These are phyloP conservation scores for Podaxis sp. DNA, from an alignment of 768 basidiomycete genomes.

Conservation along the genomic window DNA sequence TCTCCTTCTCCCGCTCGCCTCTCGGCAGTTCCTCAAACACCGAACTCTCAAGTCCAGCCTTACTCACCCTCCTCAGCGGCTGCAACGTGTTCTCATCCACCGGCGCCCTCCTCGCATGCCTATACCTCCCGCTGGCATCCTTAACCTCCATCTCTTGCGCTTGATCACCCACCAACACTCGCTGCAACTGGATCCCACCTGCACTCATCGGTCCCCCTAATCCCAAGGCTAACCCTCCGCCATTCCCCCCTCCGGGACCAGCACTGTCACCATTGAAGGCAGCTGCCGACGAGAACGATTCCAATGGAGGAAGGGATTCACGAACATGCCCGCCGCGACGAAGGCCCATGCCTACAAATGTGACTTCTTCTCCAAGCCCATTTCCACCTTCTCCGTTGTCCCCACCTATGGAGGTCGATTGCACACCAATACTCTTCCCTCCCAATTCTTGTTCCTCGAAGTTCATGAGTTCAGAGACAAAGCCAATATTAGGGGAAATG, in stretches of 20 bases:
- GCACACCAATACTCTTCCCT: slow-evolving; percentile 69
- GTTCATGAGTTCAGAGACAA: slow-evolving; percentile 95
- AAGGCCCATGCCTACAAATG: slow-evolving; percentile 24
- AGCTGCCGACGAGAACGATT: slow-evolving; percentile 64
- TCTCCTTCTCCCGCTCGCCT: slow-evolving; percentile 11
- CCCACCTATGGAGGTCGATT: slow-evolving; percentile 31
- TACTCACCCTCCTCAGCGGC: slow-evolving; percentile 87
- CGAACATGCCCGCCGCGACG: slow-evolving; percentile 15
- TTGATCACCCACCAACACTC: slow-evolving; percentile 56
- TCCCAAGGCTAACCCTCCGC: slow-evolving; percentile 32
- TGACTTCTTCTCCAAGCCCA: slow-evolving; percentile 22
- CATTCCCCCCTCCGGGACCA: slow-evolving; percentile 22
- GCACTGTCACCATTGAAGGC: slow-evolving; percentile 50
- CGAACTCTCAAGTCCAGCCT: slow-evolving; percentile 86
- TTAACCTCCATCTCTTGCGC: slow-evolving; percentile 89
- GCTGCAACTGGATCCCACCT: slow-evolving; percentile 29
- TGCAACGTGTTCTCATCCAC: slow-evolving; percentile 88
- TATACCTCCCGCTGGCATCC: slow-evolving; percentile 81
- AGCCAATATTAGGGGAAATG: slow-evolving; percentile 96
- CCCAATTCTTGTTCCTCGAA: slow-evolving; percentile 92
- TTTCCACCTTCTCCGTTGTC: slow-evolving; percentile 21
- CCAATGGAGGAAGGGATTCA: slow-evolving; percentile 40
- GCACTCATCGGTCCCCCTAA: slow-evolving; percentile 32
- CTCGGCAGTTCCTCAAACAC: slow-evolving; percentile 24
- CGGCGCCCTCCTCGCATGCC: slow-evolving; percentile 84